These are phyloP conservation scores for Magnolia sinica DNA, from an alignment of 164 flowering plant species.

Conservation along the genomic window DNA sequence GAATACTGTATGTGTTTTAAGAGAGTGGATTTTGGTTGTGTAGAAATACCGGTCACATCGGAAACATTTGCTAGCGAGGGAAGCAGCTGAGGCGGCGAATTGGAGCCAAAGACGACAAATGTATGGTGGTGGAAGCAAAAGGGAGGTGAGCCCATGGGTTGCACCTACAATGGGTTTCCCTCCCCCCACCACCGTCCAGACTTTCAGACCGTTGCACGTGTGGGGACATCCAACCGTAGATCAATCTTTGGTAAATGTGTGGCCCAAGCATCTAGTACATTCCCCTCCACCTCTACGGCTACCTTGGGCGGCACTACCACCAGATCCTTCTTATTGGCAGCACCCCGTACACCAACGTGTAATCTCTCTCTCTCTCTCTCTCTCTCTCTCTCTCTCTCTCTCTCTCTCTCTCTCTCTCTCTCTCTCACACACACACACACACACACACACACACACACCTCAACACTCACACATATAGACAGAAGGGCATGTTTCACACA, in stretches of 20 bases:
- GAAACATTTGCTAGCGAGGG: conserved; percentile 85
- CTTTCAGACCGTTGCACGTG: conserved; percentile 77
- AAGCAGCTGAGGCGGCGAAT: conserved; percentile 87
- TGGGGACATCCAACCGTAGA: conserved; percentile 95
- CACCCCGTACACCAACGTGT: conserved; percentile 32
- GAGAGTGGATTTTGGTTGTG: neutral
- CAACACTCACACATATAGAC: too few species aligned
- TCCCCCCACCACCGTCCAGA: conserved; percentile 39
- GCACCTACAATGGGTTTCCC: conserved; percentile 74
- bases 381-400: conserved; percentile 3
- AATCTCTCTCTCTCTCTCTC: conserved; percentile 15
- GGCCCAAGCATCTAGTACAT: conserved; percentile 67
- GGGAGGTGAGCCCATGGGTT: conserved; percentile 53
- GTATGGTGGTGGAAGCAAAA: conserved; percentile 36
- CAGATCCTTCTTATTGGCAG: conserved; percentile 60
- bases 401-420: conserved; percentile 7
- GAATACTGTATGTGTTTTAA: too few species aligned
- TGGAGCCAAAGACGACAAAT: conserved; percentile 85
- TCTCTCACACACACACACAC: neutral
- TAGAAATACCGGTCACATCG: conserved; percentile 95
- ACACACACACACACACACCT: too few species aligned
- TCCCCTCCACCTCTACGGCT: conserved; percentile 24
- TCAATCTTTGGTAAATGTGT: conserved; percentile 52
- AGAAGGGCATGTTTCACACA: too few species aligned
- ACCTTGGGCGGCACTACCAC: conserved; percentile 14